Conservation (phyloP, 495 filamentous ascomycete species). For the Pyronema domesticum region DNA sequence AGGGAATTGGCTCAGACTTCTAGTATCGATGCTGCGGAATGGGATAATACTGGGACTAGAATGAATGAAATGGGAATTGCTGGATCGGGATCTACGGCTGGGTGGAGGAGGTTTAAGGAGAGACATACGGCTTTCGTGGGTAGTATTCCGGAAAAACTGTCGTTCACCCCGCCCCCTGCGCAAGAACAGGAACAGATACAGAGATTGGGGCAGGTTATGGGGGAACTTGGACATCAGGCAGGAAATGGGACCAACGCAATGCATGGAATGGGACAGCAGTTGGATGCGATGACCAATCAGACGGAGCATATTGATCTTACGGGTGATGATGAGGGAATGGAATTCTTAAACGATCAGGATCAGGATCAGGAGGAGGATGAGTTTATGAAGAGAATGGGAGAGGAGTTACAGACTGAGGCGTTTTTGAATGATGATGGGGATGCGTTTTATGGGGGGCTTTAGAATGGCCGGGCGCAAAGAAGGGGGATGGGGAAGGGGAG, state of each 20-base stretch:
- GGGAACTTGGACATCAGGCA: not conserved
- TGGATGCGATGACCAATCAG: not conserved
- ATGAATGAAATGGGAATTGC: constrained; percentile 24
- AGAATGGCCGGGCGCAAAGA: not conserved
- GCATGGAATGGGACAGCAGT: not conserved
- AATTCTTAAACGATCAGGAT: constrained; percentile 13
- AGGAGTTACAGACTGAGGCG: constrained; percentile 13
- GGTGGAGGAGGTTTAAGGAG: constrained; percentile 14
- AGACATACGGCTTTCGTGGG: constrained; percentile 16
- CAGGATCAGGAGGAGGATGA: constrained; percentile 15
- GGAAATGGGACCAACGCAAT: not conserved
- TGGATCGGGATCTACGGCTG: constrained; percentile 8
- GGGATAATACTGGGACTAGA: constrained; percentile 21
- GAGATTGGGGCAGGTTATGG: constrained; percentile 9
- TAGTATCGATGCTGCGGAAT: constrained; percentile 1
- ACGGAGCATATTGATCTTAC: constrained; percentile 12
- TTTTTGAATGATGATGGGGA: constrained; percentile 18
- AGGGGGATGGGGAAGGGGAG: too few species aligned
- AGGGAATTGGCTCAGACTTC: constrained; percentile 22
- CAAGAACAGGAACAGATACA: constrained; percentile 7
- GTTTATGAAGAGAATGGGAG: constrained; percentile 18
- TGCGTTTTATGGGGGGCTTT: constrained; percentile 22
- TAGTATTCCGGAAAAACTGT: constrained; percentile 12
- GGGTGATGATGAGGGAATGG: constrained; percentile 15
- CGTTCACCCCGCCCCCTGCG: not conserved